Evolutionary conservation across 345 rosid species (phyloP).

Genomic region (Linum lewisii): DNA sequence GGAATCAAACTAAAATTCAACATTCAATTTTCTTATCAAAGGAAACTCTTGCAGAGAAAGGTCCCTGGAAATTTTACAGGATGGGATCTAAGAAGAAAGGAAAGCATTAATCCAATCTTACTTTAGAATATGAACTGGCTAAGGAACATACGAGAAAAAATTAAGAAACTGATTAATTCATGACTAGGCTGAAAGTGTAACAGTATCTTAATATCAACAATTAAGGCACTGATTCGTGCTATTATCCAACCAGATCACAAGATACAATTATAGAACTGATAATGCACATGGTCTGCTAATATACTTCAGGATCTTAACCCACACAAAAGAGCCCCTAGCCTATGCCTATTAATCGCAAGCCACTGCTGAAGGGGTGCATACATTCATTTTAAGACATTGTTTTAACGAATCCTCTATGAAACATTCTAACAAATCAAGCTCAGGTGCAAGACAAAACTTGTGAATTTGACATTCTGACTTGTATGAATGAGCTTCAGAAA

Average conservation of each 20-base stretch:
- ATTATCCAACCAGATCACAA: background rate
- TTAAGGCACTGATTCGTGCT: background rate
- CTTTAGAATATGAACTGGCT: background rate
- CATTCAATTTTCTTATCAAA: no score
- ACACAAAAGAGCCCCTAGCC: background rate
- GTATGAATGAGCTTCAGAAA: background rate
- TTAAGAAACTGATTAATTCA: no score
- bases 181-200: background rate
- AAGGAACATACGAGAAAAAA: background rate
- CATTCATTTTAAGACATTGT: background rate
- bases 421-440: background rate
- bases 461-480: background rate
- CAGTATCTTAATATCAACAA: background rate
- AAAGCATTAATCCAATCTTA: background rate
- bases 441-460: background rate
- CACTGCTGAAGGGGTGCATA: background rate
- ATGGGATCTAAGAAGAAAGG: background rate
- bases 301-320: background rate
- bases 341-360: background rate
- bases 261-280: background rate
- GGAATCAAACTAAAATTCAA: no score
- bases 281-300: background rate
- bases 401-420: background rate
- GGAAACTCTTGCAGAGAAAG: background rate
- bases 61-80: background rate